These are phyloP conservation scores for Calonectria naviculata DNA, from an alignment of 2,329 filamentous ascomycete species.

Conservation along the genomic window DNA sequence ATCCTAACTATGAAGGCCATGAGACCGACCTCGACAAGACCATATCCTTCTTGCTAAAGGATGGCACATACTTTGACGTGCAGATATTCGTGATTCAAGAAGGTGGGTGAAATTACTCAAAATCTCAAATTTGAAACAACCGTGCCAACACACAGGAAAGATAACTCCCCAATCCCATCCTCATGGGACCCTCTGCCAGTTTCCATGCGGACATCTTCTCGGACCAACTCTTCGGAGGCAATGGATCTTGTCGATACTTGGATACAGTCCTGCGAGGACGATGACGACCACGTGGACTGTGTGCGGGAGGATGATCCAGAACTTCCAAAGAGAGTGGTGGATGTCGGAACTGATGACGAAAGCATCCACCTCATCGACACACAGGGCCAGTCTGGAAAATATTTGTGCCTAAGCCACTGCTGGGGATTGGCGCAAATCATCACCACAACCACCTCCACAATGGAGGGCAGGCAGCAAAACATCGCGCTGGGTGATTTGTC, in stretches of 20 bases:
- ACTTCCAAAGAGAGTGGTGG: constrained; percentile 11
- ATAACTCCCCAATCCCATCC: background rate
- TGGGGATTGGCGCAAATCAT: background rate
- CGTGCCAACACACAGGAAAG: background rate
- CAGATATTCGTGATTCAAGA: background rate
- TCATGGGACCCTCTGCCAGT: constrained; percentile 10
- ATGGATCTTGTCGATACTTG: background rate
- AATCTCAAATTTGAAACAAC: no score
- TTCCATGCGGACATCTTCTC: background rate
- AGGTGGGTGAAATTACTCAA: background rate
- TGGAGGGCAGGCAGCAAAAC: constrained; percentile 2
- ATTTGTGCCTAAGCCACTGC: constrained; percentile 14
- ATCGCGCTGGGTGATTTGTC: constrained; percentile 12
- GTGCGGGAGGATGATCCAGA: background rate
- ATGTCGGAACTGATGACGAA: background rate
- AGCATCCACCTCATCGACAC: background rate
- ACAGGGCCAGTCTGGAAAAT: background rate
- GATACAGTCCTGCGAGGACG: background rate
- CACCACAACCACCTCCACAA: constrained; percentile 4
- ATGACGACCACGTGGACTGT: constrained; percentile 3
- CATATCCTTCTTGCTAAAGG: background rate
- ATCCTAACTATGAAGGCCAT: background rate
- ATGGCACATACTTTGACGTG: constrained; percentile 8
- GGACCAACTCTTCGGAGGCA: background rate
- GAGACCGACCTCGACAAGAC: background rate